phyloP scores from a whole-genome alignment of 2,329 filamentous ascomycete species.

The Daldinia sp. region DNA sequence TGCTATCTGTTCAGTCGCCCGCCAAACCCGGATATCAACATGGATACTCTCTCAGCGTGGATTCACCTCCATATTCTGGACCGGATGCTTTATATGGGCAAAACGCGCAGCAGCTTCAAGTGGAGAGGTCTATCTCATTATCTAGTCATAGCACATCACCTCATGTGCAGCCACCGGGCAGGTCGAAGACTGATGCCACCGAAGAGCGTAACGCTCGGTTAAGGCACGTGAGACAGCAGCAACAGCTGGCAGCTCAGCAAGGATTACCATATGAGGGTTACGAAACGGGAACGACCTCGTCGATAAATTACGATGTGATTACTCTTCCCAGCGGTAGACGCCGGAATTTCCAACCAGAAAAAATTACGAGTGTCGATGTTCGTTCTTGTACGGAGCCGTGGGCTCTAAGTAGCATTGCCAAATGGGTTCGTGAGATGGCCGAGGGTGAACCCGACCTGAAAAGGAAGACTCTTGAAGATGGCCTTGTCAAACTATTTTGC shows the following conservation, averaged over 20 bases:
- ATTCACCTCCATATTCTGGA: slow-evolving; percentile 54
- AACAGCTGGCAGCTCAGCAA: slow-evolving; percentile 61
- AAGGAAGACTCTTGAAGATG: slow-evolving; percentile 84
- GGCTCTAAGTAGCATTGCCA: slow-evolving; percentile 87
- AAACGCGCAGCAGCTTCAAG: slow-evolving; percentile 55
- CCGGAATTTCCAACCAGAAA: slow-evolving; percentile 85
- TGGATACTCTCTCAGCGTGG: slow-evolving; percentile 58
- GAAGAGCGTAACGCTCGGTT: slow-evolving; percentile 65
- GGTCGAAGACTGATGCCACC: slow-evolving; percentile 94
- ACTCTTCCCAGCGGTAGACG: slow-evolving; percentile 81
- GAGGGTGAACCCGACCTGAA: slow-evolving; percentile 91
- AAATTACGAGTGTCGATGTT: slow-evolving; percentile 82
- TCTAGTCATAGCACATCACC: slow-evolving; percentile 84
- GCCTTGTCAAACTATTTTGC: slow-evolving; percentile 87
- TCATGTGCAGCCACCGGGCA: slow-evolving; percentile 79
- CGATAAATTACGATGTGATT: slow-evolving; percentile 80
- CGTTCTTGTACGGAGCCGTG: slow-evolving; percentile 88
- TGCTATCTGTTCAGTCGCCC: slow-evolving; percentile 58
- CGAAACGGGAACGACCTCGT: slow-evolving; percentile 61
- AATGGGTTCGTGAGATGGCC: slow-evolving; percentile 88
- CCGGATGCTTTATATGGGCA: slow-evolving; percentile 61
- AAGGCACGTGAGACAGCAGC: slow-evolving; percentile 61
- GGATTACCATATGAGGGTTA: slow-evolving; percentile 64
- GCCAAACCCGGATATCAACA: slow-evolving; percentile 59
- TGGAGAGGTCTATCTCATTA: slow-evolving; percentile 81